Conservation (phyloP, 2,329 filamentous ascomycete species). For the Talaromyces sp. region DNA sequence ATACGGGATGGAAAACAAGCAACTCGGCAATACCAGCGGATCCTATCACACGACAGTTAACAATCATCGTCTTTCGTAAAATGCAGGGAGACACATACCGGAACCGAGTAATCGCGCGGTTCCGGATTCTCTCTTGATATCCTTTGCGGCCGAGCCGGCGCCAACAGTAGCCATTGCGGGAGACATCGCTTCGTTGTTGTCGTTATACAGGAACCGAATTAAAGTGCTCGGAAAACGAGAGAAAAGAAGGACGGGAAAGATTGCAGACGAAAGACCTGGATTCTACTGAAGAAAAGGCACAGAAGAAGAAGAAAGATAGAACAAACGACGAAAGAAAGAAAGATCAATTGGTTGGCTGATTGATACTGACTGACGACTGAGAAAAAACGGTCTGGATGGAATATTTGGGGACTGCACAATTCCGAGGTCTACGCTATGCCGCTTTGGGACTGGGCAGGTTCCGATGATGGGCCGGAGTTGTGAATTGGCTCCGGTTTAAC, state of each 20-base stretch:
- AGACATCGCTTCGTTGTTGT: conserved; percentile 48
- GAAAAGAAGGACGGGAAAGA: background rate
- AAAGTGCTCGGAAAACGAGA: background rate
- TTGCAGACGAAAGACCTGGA: background rate
- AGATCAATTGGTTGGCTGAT: background rate
- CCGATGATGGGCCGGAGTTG: conserved; percentile 12
- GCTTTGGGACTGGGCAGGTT: background rate
- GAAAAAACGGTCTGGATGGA: conserved; percentile 4
- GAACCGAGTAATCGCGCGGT: conserved; percentile 85
- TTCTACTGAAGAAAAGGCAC: background rate
- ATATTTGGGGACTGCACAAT: conserved; percentile 2
- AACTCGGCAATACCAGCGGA: conserved; percentile 90
- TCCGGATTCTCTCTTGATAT: conserved; percentile 81
- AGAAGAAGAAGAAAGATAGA: background rate
- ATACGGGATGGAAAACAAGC: conserved; percentile 85
- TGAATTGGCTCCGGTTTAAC: conserved; percentile 1
- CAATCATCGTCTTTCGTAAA: background rate
- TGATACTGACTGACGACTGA: background rate
- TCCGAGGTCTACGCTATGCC: background rate
- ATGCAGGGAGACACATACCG: conserved; percentile 53
- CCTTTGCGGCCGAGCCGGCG: conserved; percentile 51
- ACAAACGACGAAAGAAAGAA: background rate
- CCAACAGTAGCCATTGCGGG: conserved; percentile 43
- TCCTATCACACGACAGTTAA: conserved; percentile 51
- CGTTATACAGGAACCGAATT: background rate